Evolutionary conservation across 768 basidiomycete genomes (phyloP).

Genomic region (Boletus pseudopeckii): DNA sequence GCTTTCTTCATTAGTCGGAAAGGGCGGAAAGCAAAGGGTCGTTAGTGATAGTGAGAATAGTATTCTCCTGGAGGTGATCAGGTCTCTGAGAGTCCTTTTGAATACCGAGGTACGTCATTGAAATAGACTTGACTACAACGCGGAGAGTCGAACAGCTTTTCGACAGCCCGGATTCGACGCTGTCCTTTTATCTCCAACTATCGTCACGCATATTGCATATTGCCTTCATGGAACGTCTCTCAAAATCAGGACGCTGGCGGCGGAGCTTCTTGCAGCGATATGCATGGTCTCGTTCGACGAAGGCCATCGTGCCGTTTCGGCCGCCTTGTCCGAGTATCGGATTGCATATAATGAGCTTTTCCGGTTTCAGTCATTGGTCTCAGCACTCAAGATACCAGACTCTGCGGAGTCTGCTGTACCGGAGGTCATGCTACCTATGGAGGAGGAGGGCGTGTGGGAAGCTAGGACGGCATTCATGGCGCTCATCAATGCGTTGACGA

Average conservation of each 20-base stretch:
- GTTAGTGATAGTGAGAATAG: slow-evolving; percentile 63
- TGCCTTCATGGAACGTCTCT: slow-evolving; percentile 62
- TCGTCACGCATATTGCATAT: slow-evolving; percentile 72
- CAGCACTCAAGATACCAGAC: slow-evolving; percentile 56
- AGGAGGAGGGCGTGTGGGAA: slow-evolving; percentile 78
- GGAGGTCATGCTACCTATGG: slow-evolving; percentile 38
- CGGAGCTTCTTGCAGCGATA: slow-evolving; percentile 81
- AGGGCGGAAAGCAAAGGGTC: slow-evolving; percentile 58
- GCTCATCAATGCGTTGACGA: slow-evolving; percentile 75
- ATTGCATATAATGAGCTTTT: slow-evolving; percentile 67
- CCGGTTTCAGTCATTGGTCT: slow-evolving; percentile 76
- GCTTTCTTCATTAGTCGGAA: slow-evolving; percentile 61
- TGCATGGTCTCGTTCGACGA: slow-evolving; percentile 69
- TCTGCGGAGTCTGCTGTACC: slow-evolving; percentile 32
- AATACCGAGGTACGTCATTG: slow-evolving; percentile 68
- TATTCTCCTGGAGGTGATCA: slow-evolving; percentile 69
- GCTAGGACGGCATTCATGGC: slow-evolving; percentile 73
- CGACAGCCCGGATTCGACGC: slow-evolving; percentile 68
- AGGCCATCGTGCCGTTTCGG: slow-evolving; percentile 71
- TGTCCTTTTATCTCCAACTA: slow-evolving; percentile 57
- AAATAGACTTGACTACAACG: background rate
- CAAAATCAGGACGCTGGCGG: slow-evolving; percentile 65
- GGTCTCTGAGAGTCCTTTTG: slow-evolving; percentile 75
- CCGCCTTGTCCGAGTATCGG: slow-evolving; percentile 78
- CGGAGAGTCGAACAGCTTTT: background rate